phyloP scores from a whole-genome alignment of 2,329 filamentous ascomycete genomes.

The Trichoderma sp. region DNA sequence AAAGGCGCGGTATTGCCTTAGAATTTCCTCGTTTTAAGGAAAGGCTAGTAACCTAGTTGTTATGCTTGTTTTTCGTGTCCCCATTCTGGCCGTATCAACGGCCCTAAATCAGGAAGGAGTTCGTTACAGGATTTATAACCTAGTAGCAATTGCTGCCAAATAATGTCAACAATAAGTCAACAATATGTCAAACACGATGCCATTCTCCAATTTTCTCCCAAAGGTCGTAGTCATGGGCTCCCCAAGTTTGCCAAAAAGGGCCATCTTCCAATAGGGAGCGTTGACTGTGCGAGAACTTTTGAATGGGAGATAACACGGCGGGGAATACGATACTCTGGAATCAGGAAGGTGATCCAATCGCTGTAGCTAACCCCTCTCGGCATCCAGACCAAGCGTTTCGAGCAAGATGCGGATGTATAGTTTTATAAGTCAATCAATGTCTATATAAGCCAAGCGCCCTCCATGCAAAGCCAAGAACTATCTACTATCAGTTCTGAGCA shows the following conservation, averaged over 20 bases:
- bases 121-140: not conserved
- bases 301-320: not conserved
- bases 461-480: not conserved
- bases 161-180: not conserved
- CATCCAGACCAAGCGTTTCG: not conserved
- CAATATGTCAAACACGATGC: not conserved
- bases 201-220: not conserved
- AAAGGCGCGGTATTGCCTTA: not conserved
- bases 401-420: not conserved
- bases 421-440: not conserved
- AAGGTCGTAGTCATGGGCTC: not conserved
- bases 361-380: not conserved
- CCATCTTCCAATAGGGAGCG: not conserved
- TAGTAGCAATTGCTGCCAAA: not conserved
- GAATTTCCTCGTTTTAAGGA: not conserved
- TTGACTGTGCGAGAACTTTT: constrained; percentile 3
- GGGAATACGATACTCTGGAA: not conserved
- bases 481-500: not conserved
- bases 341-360: constrained; percentile 9
- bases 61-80: not conserved
- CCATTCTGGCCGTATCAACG: not conserved
- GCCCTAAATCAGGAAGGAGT: constrained; percentile 11
- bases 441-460: not conserved
- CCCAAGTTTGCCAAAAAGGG: not conserved
- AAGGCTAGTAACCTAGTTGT: not conserved